Evolutionary conservation across 2,329 filamentous ascomycete species (phyloP).

Genomic region (Anthostomella pinea): DNA sequence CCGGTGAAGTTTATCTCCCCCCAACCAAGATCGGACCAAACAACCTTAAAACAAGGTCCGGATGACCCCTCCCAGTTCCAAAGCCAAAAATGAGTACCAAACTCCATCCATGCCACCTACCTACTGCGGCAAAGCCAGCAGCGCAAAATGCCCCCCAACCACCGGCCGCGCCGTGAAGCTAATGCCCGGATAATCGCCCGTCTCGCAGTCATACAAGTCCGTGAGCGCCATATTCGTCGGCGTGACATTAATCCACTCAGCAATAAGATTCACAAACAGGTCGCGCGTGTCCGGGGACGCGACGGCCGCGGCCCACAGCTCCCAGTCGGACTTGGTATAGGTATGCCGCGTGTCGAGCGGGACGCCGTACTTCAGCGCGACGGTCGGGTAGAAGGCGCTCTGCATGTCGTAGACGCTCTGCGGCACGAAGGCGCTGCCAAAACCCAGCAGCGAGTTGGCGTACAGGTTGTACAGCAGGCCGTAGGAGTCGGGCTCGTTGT

Average conservation of each 20-base stretch:
- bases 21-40: too few relatives aligned
- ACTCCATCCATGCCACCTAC: background rate
- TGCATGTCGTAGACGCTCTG: slow-evolving; percentile 74
- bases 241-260: slow-evolving; percentile 73
- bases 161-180: slow-evolving; percentile 78
- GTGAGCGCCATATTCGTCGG: slow-evolving; percentile 68
- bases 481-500: slow-evolving; percentile 59
- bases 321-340: slow-evolving; percentile 86
- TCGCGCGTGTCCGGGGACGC: slow-evolving; percentile 57
- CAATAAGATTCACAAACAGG: slow-evolving; percentile 66
- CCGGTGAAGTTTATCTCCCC: too few relatives aligned
- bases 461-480: slow-evolving; percentile 77
- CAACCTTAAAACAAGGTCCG: too few relatives aligned
- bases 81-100: too few relatives aligned
- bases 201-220: slow-evolving; percentile 72
- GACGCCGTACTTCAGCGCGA: slow-evolving; percentile 74
- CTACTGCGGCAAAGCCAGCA: slow-evolving; percentile 65
- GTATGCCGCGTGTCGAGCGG: slow-evolving; percentile 78
- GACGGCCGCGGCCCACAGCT: slow-evolving; percentile 79
- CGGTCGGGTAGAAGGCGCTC: slow-evolving; percentile 69
- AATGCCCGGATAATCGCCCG: slow-evolving; percentile 64
- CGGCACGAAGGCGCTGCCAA: slow-evolving; percentile 64
- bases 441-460: slow-evolving; percentile 72
- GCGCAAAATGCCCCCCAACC: slow-evolving; percentile 75
- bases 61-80: too few relatives aligned